A percentile compares a stretch with the other conserved stretches of the same genome.
phyloP scores from a whole-genome alignment of 2,329 filamentous ascomycete genomes.

The Cladosporium phlei region DNA sequence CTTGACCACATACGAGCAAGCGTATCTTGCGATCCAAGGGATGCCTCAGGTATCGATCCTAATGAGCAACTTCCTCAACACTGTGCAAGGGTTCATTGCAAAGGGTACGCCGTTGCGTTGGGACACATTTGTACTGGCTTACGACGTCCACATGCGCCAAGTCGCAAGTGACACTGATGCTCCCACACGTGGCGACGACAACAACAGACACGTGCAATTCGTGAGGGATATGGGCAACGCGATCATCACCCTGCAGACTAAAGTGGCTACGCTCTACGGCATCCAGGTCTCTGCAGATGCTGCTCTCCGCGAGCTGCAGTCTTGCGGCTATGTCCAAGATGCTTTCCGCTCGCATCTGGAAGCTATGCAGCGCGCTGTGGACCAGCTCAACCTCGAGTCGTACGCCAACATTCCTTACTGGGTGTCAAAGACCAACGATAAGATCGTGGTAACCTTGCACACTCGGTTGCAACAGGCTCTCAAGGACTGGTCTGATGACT shows the following conservation, averaged over 20 bases:
- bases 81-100: slow-evolving; percentile 74
- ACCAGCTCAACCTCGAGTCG: slow-evolving; percentile 93
- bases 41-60: slow-evolving; percentile 87
- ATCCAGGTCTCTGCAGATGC: slow-evolving; percentile 81
- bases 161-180: slow-evolving; percentile 53
- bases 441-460: slow-evolving; percentile 75
- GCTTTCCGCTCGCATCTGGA: slow-evolving; percentile 78
- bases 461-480: slow-evolving; percentile 81
- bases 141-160: slow-evolving; percentile 79
- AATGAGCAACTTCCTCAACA: slow-evolving; percentile 84
- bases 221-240: slow-evolving; percentile 87
- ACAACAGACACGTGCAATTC: slow-evolving; percentile 73
- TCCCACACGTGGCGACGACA: slow-evolving; percentile 34
- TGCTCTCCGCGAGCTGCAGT: slow-evolving; percentile 74
- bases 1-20: slow-evolving; percentile 88
- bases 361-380: slow-evolving; percentile 83
- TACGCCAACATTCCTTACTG: slow-evolving; percentile 90
- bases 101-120: slow-evolving; percentile 89
- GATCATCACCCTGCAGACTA: slow-evolving; percentile 81
- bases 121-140: slow-evolving; percentile 97
- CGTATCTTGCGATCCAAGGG: slow-evolving; percentile 72
- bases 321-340: slow-evolving; percentile 74
- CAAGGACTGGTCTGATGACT: slow-evolving; percentile 79
- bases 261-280: slow-evolving; percentile 71
- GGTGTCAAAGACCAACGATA: slow-evolving; percentile 80